Percentiles rank a stretch among this genome's conserved stretches.
phyloP scores from a whole-genome alignment of 2,329 filamentous ascomycete species.

The Beauveria varroae region DNA sequence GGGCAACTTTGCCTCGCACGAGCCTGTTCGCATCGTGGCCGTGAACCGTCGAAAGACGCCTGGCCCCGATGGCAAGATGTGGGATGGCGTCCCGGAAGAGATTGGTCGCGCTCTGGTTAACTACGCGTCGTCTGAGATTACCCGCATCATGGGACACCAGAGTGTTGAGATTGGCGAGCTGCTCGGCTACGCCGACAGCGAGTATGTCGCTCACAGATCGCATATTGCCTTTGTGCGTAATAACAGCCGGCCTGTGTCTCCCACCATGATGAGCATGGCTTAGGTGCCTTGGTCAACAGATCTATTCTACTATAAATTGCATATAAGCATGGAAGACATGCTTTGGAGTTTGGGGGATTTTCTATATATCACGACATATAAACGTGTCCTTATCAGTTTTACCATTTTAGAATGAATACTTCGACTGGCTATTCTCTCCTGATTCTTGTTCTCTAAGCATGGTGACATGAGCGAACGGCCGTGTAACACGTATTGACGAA shows the following conservation, averaged over 20 bases:
- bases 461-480: background rate
- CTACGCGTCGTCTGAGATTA: slow-evolving; percentile 80
- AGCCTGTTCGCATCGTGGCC: slow-evolving; percentile 80
- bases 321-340: slow-evolving; percentile 5
- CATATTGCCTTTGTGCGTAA: slow-evolving; percentile 69
- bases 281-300: background rate
- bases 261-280: slow-evolving; percentile 22
- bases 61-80: slow-evolving; percentile 35
- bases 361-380: background rate
- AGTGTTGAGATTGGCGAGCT: slow-evolving; percentile 73
- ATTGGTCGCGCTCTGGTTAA: slow-evolving; percentile 88
- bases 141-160: slow-evolving; percentile 73
- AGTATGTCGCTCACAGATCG: slow-evolving; percentile 85
- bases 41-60: slow-evolving; percentile 51
- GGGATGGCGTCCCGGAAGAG: slow-evolving; percentile 52
- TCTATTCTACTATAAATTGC: slow-evolving; percentile 1
- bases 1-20: slow-evolving; percentile 82
- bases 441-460: background rate
- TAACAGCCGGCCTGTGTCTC: slow-evolving; percentile 47
- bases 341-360: slow-evolving; percentile 4
- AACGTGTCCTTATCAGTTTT: background rate
- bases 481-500: background rate
- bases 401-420: background rate
- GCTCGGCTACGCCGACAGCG: slow-evolving; percentile 86
- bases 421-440: background rate